Evolutionary conservation across 306 rosid genomes (phyloP).

Genomic region (Vicia faba): DNA sequence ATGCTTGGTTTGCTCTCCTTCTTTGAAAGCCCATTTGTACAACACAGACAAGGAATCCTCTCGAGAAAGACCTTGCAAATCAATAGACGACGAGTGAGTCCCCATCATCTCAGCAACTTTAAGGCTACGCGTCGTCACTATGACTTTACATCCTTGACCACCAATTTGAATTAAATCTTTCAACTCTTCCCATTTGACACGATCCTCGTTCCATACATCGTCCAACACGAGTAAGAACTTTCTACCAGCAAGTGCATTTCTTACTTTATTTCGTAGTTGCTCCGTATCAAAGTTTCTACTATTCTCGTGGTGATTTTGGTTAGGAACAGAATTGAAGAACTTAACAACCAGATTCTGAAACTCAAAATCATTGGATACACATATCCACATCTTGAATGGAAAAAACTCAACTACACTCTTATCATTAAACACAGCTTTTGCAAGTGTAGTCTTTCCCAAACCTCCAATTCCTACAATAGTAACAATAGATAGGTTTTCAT

Average conservation of each 20-base stretch:
- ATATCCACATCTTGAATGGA: slow-evolving; percentile 4
- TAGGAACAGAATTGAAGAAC: not conserved
- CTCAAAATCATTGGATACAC: not conserved
- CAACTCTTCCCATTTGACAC: slow-evolving; percentile 14
- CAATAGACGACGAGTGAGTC: not conserved
- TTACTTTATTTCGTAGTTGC: not conserved
- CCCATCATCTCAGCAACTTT: slow-evolving; percentile 29
- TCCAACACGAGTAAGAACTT: slow-evolving; percentile 26
- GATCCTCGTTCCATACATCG: slow-evolving; percentile 18
- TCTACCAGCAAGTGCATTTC: not conserved
- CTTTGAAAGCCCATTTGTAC: slow-evolving; percentile 42
- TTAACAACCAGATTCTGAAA: not conserved
- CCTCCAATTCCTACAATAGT: slow-evolving; percentile 38
- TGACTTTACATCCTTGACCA: slow-evolving; percentile 23
- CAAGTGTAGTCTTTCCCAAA: slow-evolving; percentile 36
- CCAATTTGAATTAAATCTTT: not conserved
- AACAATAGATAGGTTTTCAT: not conserved
- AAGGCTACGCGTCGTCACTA: slow-evolving; percentile 24
- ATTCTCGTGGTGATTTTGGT: not conserved
- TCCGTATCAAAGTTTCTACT: not conserved
- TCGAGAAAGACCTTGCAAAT: not conserved
- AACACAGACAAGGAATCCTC: slow-evolving; percentile 34
- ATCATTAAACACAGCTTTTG: not conserved
- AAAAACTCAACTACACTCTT: not conserved
- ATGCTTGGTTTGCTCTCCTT: slow-evolving; percentile 15